phyloP scores from a whole-genome alignment of 208 protist genomes.

The Crithidia acanthocephali region DNA sequence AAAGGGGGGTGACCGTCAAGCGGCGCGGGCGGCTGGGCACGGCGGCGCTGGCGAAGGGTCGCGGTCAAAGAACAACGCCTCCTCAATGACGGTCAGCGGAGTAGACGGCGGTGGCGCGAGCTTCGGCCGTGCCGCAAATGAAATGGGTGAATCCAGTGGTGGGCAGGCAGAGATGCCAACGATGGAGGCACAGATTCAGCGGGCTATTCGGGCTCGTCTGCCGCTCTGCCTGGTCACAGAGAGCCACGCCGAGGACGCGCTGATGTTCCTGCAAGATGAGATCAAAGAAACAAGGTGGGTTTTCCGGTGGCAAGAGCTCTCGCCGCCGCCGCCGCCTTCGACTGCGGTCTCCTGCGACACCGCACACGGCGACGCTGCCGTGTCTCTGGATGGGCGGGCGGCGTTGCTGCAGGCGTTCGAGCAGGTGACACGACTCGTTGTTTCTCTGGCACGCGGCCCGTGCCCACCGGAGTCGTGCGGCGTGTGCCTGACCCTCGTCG shows the following conservation, averaged over 20 bases:
- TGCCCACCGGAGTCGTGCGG: constrained; percentile 12
- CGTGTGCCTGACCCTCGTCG: constrained; percentile 25
- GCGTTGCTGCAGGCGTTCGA: not conserved
- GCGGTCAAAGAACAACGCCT: not conserved
- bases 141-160: not conserved
- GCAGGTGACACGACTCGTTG: constrained; percentile 8
- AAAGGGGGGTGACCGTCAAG: not conserved
- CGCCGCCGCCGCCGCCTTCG: not conserved
- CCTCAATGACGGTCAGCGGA: not conserved
- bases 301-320: constrained; percentile 30
- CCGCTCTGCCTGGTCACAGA: constrained; percentile 33
- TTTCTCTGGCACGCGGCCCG: constrained; percentile 8
- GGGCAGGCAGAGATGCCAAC: not conserved
- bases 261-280: constrained; percentile 29
- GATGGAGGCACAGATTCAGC: constrained; percentile 21
- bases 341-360: not conserved
- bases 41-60: not conserved
- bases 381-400: not conserved
- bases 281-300: constrained; percentile 15
- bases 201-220: constrained; percentile 14
- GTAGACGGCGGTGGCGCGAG: not conserved
- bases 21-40: not conserved
- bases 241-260: constrained; percentile 12
- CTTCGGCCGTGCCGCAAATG: not conserved
- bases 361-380: not conserved